These are phyloP conservation scores for Pleurotus sapidus DNA, from an alignment of 768 basidiomycete genomes.

Conservation along the genomic window DNA sequence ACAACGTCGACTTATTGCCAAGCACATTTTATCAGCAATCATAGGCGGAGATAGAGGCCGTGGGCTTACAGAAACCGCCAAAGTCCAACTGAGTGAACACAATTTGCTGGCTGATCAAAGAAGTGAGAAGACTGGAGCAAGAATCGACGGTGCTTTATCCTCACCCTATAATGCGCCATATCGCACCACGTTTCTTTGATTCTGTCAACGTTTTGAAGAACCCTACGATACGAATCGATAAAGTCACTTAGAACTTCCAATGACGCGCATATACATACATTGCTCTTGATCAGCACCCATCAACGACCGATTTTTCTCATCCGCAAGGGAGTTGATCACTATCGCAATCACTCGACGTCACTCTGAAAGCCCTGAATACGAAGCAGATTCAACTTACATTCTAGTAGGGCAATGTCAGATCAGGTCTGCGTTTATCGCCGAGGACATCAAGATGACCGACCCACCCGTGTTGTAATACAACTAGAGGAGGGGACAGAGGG, in stretches of 20 bases:
- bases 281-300: conserved; percentile 56
- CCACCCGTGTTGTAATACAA: conserved; percentile 50
- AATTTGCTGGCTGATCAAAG: conserved; percentile 44
- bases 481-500: conserved; percentile 16
- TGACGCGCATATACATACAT: conserved; percentile 28
- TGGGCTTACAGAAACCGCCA: conserved; percentile 29
- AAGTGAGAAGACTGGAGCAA: not conserved
- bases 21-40: too few relatives aligned
- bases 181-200: conserved; percentile 42
- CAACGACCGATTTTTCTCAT: conserved; percentile 42
- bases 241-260: not conserved
- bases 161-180: conserved; percentile 35
- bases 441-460: conserved; percentile 7
- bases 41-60: too few relatives aligned
- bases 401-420: conserved; percentile 1
- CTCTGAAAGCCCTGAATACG: conserved; percentile 3
- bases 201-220: conserved; percentile 42
- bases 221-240: conserved; percentile 28
- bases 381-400: conserved; percentile 5
- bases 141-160: conserved; percentile 16
- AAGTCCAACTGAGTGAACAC: conserved; percentile 49
- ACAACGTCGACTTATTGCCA: conserved; percentile 20
- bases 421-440: not conserved
- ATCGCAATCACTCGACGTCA: not conserved
- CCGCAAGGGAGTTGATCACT: conserved; percentile 44